Percentiles rank a stretch among this genome's conserved stretches.
These are phyloP conservation scores for Orbilia javanica DNA, from an alignment of 2,329 filamentous ascomycete species.

Conservation along the genomic window DNA sequence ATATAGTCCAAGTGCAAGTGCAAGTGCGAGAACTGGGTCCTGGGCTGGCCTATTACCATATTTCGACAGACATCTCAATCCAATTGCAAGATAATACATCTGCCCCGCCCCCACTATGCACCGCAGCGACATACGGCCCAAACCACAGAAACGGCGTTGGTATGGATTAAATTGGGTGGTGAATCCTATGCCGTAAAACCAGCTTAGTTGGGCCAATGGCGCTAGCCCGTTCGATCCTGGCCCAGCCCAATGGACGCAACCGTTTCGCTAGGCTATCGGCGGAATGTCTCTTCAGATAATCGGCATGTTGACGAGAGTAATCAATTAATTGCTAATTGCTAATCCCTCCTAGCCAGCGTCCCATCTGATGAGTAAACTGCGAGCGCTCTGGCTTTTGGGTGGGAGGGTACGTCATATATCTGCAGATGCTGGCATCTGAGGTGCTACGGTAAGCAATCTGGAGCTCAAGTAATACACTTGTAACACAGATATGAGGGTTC, in stretches of 20 bases:
- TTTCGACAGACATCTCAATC: neutral
- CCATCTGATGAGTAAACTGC: conserved; percentile 55
- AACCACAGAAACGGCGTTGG: conserved; percentile 45
- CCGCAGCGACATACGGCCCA: neutral
- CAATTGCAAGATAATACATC: neutral
- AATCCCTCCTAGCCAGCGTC: conserved; percentile 6
- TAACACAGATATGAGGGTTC: conserved; percentile 3
- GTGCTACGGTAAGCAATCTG: conserved; percentile 45
- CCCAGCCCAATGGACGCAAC: conserved; percentile 2
- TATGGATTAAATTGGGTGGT: conserved; percentile 52
- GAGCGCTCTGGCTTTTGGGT: neutral
- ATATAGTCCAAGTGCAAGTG: conserved; percentile 1
- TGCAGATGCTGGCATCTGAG: neutral
- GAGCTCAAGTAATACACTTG: conserved; percentile 50
- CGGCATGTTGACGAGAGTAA: conserved; percentile 58
- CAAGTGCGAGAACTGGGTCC: no score
- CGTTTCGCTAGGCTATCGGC: conserved; percentile 54
- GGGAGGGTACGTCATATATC: conserved; percentile 30
- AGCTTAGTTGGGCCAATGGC: conserved; percentile 20
- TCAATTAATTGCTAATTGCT: conserved; percentile 56
- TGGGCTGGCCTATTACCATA: neutral
- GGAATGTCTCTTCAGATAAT: conserved; percentile 40
- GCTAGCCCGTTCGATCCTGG: conserved; percentile 24
- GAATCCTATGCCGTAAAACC: conserved; percentile 55
- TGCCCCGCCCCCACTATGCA: conserved; percentile 52